A percentile compares a stretch with the other conserved stretches of the same genome.
These are phyloP conservation scores for Xerocomus minutiporus DNA, from an alignment of 1,284 basidiomycete species.

Conservation along the genomic window DNA sequence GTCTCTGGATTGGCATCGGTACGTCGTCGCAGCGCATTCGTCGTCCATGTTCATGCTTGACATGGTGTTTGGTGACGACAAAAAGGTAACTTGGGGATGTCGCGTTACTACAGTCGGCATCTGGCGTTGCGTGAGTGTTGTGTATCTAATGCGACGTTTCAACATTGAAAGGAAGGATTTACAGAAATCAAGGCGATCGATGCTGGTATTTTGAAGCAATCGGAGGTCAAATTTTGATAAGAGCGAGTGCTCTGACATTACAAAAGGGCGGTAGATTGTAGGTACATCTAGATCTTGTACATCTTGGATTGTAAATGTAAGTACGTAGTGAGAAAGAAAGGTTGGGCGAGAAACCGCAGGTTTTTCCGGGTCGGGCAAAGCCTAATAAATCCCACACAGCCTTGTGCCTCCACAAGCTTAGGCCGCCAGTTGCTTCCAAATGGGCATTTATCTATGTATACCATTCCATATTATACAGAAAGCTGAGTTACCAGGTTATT, in stretches of 20 bases:
- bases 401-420: too few species aligned
- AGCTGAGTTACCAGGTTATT: not conserved
- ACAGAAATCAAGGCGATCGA: slow-evolving; percentile 34
- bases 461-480: not conserved
- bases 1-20: slow-evolving; percentile 37
- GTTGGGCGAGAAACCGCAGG: too few species aligned
- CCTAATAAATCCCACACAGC: too few species aligned
- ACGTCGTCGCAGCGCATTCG: slow-evolving; percentile 5
- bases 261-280: not conserved
- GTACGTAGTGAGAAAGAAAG: too few species aligned
- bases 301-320: too few species aligned
- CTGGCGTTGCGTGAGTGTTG: slow-evolving; percentile 35
- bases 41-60: not conserved
- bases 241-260: not conserved
- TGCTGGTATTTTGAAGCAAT: slow-evolving; percentile 25
- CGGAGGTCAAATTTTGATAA: slow-evolving; percentile 24
- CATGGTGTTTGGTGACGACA: not conserved
- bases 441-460: not conserved
- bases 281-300: too few species aligned
- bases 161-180: not conserved
- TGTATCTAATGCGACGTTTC: not conserved
- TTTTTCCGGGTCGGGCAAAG: too few species aligned
- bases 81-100: slow-evolving; percentile 32
- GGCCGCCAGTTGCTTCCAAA: not conserved
- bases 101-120: slow-evolving; percentile 35